Percentiles rank a stretch among this genome's conserved stretches.
phyloP scores from a whole-genome alignment of 2,329 filamentous ascomycete genomes.

The Curvularia hawaiiensis region DNA sequence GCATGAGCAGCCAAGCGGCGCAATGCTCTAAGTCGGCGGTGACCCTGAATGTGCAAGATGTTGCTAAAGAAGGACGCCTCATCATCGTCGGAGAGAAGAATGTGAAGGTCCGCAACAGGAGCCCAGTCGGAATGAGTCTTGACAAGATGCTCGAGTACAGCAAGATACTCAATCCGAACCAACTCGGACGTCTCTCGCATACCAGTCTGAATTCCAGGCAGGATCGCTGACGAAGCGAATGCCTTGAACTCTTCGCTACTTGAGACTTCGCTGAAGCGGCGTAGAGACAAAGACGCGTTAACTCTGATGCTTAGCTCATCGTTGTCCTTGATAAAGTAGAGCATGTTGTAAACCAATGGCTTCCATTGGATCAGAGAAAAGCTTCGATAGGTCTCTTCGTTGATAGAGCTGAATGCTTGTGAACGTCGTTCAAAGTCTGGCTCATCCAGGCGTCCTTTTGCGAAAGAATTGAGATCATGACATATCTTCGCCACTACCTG shows the following conservation, averaged over 20 bases:
- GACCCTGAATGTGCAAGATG: constrained; percentile 85
- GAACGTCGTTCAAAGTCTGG: constrained; percentile 86
- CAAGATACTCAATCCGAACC: constrained; percentile 80
- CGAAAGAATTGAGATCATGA: constrained; percentile 79
- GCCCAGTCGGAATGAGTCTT: constrained; percentile 71
- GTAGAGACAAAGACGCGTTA: constrained; percentile 81
- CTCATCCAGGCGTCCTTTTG: constrained; percentile 74
- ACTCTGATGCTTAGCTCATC: constrained; percentile 86
- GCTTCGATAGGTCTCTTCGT: constrained; percentile 61
- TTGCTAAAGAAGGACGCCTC: constrained; percentile 91
- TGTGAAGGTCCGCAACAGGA: constrained; percentile 74
- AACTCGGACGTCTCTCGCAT: constrained; percentile 80
- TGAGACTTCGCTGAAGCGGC: constrained; percentile 71
- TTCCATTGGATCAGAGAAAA: constrained; percentile 80
- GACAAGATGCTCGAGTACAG: constrained; percentile 79
- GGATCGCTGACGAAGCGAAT: constrained; percentile 67
- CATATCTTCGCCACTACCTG: constrained; percentile 72
- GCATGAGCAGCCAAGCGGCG: constrained; percentile 75
- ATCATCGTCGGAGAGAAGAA: constrained; percentile 74
- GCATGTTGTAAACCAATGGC: constrained; percentile 84
- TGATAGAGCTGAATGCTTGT: constrained; percentile 75
- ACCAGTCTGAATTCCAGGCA: constrained; percentile 78
- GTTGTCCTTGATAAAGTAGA: constrained; percentile 83
- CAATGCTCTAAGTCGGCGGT: constrained; percentile 83
- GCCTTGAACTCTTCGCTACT: constrained; percentile 58